These are phyloP conservation scores for Magnusiomyces ingens DNA, from an alignment of 1,139 yeast species.

Conservation along the genomic window DNA sequence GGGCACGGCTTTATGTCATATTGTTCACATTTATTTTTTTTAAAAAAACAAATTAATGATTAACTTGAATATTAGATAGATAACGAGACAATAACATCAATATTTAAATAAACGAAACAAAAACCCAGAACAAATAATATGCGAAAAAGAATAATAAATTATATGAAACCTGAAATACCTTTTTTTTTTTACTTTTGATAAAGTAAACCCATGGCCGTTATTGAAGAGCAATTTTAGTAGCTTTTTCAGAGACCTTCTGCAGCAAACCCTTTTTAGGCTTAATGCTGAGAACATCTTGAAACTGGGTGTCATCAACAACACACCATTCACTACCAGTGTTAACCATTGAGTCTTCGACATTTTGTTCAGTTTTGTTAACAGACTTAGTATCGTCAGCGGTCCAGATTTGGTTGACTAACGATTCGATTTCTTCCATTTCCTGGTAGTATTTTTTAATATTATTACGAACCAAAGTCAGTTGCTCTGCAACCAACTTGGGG, in stretches of 20 bases:
- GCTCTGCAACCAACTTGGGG: not conserved
- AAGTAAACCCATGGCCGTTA: too few relatives aligned
- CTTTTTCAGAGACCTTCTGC: not conserved
- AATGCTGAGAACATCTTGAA: too few relatives aligned
- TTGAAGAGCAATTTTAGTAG: not conserved
- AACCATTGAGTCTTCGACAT: not conserved
- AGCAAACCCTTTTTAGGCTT: not conserved
- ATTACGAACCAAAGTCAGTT: not conserved
- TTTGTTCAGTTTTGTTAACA: not conserved
- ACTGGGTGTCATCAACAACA: not conserved
- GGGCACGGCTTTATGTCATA: too few relatives aligned
- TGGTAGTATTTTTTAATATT: not conserved
- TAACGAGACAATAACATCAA: too few relatives aligned
- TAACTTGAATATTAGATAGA: too few relatives aligned
- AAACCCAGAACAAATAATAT: too few relatives aligned
- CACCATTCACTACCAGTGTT: conserved; percentile 1
- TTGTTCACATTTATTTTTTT: too few relatives aligned
- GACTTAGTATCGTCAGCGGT: not conserved
- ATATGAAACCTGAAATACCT: too few relatives aligned
- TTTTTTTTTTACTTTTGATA: too few relatives aligned
- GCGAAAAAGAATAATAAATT: too few relatives aligned
- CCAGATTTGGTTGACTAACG: conserved; percentile 2
- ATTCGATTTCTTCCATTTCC: not conserved
- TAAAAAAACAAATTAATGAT: too few relatives aligned
- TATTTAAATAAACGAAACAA: too few relatives aligned